Conservation (phyloP, 2,329 filamentous ascomycete genomes). For the Byssoonygena ceratinophila region DNA sequence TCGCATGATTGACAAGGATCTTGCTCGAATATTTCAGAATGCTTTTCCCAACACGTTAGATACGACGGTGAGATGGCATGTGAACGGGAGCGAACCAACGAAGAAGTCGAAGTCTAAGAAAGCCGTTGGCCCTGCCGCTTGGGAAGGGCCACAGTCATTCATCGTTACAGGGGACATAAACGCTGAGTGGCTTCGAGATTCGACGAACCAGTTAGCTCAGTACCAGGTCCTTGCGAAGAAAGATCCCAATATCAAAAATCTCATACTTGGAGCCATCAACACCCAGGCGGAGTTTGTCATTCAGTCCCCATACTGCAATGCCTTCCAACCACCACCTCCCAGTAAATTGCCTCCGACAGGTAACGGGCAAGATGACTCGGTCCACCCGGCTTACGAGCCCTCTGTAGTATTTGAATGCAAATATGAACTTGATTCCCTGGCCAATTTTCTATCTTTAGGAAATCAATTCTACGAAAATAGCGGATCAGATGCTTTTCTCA, state of each 20-base stretch:
- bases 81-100: slow-evolving; percentile 44
- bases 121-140: slow-evolving; percentile 47
- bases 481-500: slow-evolving; percentile 66
- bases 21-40: slow-evolving; percentile 89
- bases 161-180: slow-evolving; percentile 90
- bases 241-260: slow-evolving; percentile 62
- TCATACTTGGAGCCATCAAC: slow-evolving; percentile 89
- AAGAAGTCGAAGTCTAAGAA: slow-evolving; percentile 35
- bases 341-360: slow-evolving; percentile 60
- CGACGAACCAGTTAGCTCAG: slow-evolving; percentile 82
- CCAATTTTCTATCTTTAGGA: slow-evolving; percentile 73
- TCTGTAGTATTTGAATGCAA: slow-evolving; percentile 93
- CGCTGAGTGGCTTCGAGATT: slow-evolving; percentile 84
- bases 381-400: slow-evolving; percentile 79
- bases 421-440: slow-evolving; percentile 93
- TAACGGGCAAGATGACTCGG: slow-evolving; percentile 72
- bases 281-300: slow-evolving; percentile 95
- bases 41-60: slow-evolving; percentile 86
- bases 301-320: slow-evolving; percentile 91
- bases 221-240: slow-evolving; percentile 79
- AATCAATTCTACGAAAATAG: slow-evolving; percentile 83
- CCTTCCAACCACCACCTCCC: slow-evolving; percentile 86
- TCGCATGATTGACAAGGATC: slow-evolving; percentile 70
- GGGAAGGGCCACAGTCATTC: slow-evolving; percentile 81
- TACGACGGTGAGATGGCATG: slow-evolving; percentile 81